Conservation (phyloP, 2,329 filamentous ascomycete genomes). For the Emergomyces pasteurianus region DNA sequence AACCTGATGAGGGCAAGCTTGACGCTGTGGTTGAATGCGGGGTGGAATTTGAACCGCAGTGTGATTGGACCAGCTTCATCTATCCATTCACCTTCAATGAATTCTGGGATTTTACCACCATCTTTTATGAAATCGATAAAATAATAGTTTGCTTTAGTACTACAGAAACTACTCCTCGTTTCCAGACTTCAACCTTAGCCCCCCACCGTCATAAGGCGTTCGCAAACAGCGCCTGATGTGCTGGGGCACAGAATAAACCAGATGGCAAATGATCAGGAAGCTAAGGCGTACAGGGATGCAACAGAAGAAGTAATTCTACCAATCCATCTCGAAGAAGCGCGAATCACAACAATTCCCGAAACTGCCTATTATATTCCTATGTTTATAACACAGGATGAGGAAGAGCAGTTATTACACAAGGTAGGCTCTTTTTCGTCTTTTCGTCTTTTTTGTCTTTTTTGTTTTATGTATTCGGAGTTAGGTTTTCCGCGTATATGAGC, state of each 20-base stretch:
- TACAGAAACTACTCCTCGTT: neutral
- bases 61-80: too few species aligned
- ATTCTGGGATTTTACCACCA: neutral
- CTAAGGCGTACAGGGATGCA: neutral
- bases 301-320: neutral
- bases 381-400: slow-evolving; percentile 69
- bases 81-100: too few species aligned
- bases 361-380: slow-evolving; percentile 71
- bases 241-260: too few species aligned
- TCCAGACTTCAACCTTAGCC: neutral
- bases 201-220: neutral
- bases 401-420: slow-evolving; percentile 58
- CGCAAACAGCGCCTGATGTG: neutral
- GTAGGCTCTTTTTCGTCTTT: slow-evolving; percentile 36
- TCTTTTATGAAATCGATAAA: neutral
- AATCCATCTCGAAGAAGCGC: slow-evolving; percentile 17
- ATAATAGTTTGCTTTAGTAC: neutral
- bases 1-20: too few species aligned
- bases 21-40: neutral
- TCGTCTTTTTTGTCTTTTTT: too few species aligned
- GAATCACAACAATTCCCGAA: slow-evolving; percentile 22
- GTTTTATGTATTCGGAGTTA: neutral
- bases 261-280: neutral
- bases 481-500: neutral
- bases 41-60: too few species aligned